Evolutionary conservation across 345 rosid genomes (phyloP).

Genomic region (Hibiscus trionum): DNA sequence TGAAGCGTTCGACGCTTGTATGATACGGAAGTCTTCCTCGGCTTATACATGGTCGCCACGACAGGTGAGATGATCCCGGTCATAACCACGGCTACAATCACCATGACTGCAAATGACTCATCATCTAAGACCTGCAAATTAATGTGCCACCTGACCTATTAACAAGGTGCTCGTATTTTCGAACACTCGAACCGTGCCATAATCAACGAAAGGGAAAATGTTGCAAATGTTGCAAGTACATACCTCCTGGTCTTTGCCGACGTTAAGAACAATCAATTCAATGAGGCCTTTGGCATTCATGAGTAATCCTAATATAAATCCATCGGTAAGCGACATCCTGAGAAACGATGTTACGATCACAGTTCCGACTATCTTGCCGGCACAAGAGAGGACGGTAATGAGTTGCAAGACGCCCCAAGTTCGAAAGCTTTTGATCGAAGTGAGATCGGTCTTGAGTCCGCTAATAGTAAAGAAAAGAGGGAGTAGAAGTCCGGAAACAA

Average conservation of each 20-base stretch:
- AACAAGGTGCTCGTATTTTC: background rate
- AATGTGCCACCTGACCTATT: no score
- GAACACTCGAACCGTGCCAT: background rate
- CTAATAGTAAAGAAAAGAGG: slow-evolving; percentile 96
- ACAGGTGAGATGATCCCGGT: slow-evolving; percentile 65
- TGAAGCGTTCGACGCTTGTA: slow-evolving; percentile 68
- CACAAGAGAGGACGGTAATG: slow-evolving; percentile 45
- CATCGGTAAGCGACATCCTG: slow-evolving; percentile 73
- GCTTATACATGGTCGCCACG: slow-evolving; percentile 55
- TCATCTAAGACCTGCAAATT: slow-evolving; percentile 61
- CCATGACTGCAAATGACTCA: slow-evolving; percentile 69
- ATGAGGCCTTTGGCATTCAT: slow-evolving; percentile 91
- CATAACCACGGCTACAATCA: slow-evolving; percentile 62
- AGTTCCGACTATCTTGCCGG: slow-evolving; percentile 73
- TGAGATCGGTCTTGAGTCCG: slow-evolving; percentile 66
- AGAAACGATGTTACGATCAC: slow-evolving; percentile 41
- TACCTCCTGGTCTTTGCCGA: slow-evolving; percentile 82
- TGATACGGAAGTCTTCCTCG: slow-evolving; percentile 48
- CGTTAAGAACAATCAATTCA: slow-evolving; percentile 89
- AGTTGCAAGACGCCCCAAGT: slow-evolving; percentile 46
- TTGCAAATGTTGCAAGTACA: background rate
- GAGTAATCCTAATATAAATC: slow-evolving; percentile 71
- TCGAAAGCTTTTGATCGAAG: slow-evolving; percentile 26
- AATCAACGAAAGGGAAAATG: background rate
- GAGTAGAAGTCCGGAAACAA: slow-evolving; percentile 81